Base-by-base conservation (phyloP, 768 basidiomycete genomes). In the Lyophyllum decastes region DNA sequence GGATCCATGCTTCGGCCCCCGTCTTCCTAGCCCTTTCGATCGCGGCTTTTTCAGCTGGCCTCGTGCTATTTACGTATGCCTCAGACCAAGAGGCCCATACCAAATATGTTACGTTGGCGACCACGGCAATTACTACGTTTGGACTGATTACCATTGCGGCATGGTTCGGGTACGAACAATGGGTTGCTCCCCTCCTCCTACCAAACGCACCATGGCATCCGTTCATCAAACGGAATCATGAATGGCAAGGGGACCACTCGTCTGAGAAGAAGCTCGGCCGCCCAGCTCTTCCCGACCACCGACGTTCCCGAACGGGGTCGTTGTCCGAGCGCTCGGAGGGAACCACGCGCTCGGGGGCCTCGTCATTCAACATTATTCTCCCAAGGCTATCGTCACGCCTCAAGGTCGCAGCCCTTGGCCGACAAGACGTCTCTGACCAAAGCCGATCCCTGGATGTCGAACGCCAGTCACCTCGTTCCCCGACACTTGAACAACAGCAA, bases 151-250 rank as follows among this genome's bases (percentile, higher is more conserved):
- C 40, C n/a, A 49, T 55, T 2, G 22, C 33, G 2, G 38, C n/a
- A 12, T 64, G 65, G 65, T 57, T 66, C 19, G 52, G 38, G n/a
- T 64, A 62, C 40, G 61, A 66, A 19, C 59, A 57, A 50, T 64
- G 53, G 46, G 40, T 65, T 33, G 59, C 58, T 34, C 61, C 64
- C 24, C 24, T 57, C 34, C 45, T 54, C 9, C 44, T 62, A 2
- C 52, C 57, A 1, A 50, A 54, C 34, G 54, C 44, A 3, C 54
- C 59, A 14, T 60, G 48, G 33, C 45, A 40, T 26, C 35, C 35
- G 11, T 35, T 52, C 16, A 30, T 40, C 17, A 26, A 47, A 24
- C 54, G 52, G 22, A 46, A 43, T 2, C 43, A 54, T 35, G 57
- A 59, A n/a, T 49, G 58, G 52, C 50, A 47, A n/a, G 19, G 27